A percentile compares a stretch with the other conserved stretches of the same genome.
Conservation (phyloP, 2,329 filamentous ascomycete genomes). For the Parastagonospora nodorum region DNA sequence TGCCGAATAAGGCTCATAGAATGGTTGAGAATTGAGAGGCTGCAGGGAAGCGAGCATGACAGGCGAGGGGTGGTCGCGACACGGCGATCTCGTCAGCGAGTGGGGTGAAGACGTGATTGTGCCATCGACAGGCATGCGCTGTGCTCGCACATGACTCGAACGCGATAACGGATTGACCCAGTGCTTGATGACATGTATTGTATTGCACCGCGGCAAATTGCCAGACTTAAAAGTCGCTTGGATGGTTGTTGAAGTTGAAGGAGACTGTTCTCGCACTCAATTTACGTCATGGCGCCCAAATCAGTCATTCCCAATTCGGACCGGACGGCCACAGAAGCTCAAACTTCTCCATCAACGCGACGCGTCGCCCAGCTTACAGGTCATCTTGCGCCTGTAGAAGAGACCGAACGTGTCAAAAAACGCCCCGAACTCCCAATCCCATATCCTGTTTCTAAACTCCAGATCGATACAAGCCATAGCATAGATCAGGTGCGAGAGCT, state of each 20-base stretch:
- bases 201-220: not conserved
- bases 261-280: not conserved
- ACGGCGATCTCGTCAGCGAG: conserved; percentile 33
- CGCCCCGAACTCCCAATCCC: conserved; percentile 18
- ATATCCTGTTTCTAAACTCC: conserved; percentile 34
- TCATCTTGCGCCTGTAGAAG: conserved; percentile 26
- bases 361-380: conserved; percentile 34
- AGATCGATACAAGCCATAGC: conserved; percentile 30
- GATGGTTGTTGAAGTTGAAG: not conserved
- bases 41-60: conserved; percentile 19
- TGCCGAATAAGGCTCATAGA: not conserved
- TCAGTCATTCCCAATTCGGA: conserved; percentile 14
- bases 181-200: not conserved
- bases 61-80: conserved; percentile 8
- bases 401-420: conserved; percentile 19
- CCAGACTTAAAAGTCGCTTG: conserved; percentile 6
- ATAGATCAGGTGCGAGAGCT: conserved; percentile 40
- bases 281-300: conserved; percentile 22
- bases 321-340: conserved; percentile 13
- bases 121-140: conserved; percentile 4
- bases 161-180: conserved; percentile 10
- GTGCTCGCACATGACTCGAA: conserved; percentile 2
- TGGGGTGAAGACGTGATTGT: conserved; percentile 41
- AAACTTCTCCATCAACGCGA: conserved; percentile 22
- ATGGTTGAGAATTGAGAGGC: not conserved